Evolutionary conservation across 345 rosid genomes (phyloP), one percentile per base, ranked within the genome.

Genomic region (Acer yangbiense): DNA sequence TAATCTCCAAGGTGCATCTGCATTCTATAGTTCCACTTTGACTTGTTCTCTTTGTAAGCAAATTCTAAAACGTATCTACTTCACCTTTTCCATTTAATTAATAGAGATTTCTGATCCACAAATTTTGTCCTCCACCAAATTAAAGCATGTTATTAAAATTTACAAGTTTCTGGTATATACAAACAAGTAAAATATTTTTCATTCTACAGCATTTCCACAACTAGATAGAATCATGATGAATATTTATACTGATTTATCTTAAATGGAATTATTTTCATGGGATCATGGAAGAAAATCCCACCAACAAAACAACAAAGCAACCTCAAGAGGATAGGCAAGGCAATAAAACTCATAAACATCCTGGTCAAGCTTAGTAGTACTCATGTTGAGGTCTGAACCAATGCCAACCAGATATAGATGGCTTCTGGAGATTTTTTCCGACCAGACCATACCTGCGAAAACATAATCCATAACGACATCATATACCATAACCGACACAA

Each of bases 381-480:
- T 43, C 58, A n/a, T 32, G 23, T 17, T 7, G 67, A 68, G 44
- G 48, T 58, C 58, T 17, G 16, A 23, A 10, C 35, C n/a, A 23
- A 14, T 7, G 20, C 64, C 64, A 55, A 35, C 23, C 18, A 68
- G 60, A 35, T 4, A 35, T 35, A 35, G 39, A 17, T 29, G 55
- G 41, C 74, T 57, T 66, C 73, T 68, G 54, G 18, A 69, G 9
- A 14, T 7, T 14, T 68, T 65, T 74, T 67, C 69, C 25, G 25
- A 63, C 29, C 29, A 52, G 17, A 69, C 29, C 21, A 52, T 11
- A 69, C 78, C 80, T 79, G 77, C 78, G 65, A 63, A 71, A 76
- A 65, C 25, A 35, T 21, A n/a, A 27, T 9, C 29, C 3, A 27
- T 14, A 69, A 58, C 20, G 4, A 14, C 1, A 23, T 74, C 81